Percentiles rank a stretch among this genome's conserved stretches.
phyloP scores from a whole-genome alignment of 1,284 basidiomycete species.

The Trichosporon sp. region DNA sequence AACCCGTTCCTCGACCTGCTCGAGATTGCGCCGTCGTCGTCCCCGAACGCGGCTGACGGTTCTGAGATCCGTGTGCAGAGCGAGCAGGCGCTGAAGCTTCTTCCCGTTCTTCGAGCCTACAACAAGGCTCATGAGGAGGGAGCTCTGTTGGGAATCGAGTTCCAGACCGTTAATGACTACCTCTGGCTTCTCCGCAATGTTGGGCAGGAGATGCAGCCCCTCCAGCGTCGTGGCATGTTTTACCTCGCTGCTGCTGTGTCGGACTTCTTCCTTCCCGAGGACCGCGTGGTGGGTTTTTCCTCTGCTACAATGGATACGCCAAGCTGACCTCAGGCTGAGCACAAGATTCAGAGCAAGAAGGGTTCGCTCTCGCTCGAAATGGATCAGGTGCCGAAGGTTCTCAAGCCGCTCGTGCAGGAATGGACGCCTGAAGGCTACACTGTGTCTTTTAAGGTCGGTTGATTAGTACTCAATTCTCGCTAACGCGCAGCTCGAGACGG shows the following conservation, averaged over 20 bases:
- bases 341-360: slow-evolving; percentile 97
- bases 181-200: slow-evolving; percentile 86
- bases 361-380: slow-evolving; percentile 91
- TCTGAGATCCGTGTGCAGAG: slow-evolving; percentile 62
- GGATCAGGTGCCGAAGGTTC: slow-evolving; percentile 97
- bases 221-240: slow-evolving; percentile 80
- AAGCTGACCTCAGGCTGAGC: slow-evolving; percentile 70
- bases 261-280: slow-evolving; percentile 92
- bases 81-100: slow-evolving; percentile 65
- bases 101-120: slow-evolving; percentile 77
- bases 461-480: not conserved
- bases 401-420: slow-evolving; percentile 88
- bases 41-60: not conserved
- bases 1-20: slow-evolving; percentile 97
- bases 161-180: slow-evolving; percentile 95
- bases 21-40: slow-evolving; percentile 61
- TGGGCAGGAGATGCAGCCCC: slow-evolving; percentile 62
- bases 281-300: slow-evolving; percentile 74
- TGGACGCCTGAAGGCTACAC: slow-evolving; percentile 92
- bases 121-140: slow-evolving; percentile 74
- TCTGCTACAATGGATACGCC: not conserved
- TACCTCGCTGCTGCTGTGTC: slow-evolving; percentile 97
- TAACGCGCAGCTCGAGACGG: slow-evolving; percentile 85
- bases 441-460: slow-evolving; percentile 88
- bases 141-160: slow-evolving; percentile 80